Evolutionary conservation across 106 monocot species (phyloP), one percentile per base, ranked within the genome.

Genomic region (Apostasia ramifera): DNA sequence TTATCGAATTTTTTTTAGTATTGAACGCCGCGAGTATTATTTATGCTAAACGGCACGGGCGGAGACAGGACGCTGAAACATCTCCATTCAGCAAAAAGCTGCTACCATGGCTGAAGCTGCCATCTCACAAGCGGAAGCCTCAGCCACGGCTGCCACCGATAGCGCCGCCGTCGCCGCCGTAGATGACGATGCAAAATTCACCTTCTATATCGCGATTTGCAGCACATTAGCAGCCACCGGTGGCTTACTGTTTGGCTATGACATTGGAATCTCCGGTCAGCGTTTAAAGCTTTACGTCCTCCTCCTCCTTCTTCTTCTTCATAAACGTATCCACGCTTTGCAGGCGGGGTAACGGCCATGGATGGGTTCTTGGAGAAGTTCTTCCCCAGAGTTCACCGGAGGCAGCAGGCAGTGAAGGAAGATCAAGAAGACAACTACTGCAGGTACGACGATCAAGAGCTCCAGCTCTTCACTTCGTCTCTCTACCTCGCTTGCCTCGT

Each of bases 381-480:
- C 81, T 91, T 91, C 55, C 86, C 73, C 6, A n/a, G 11, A 49
- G 91, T 91, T 60, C 79, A 79, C 74, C 42, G 62, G 13, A 72
- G 53, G 71, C 76, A 81, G 66, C 53, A 79, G 9, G 59, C 26
- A 41, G 67, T 44, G 1, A 48, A 57, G 67, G 76, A 83, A 4
- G 78, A 78, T 69, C 79, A 84, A 64, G 76, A 83, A 4, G 78
- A 78, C 71, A 81, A 84, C 68, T 91, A 86, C 83, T 90, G 91
- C 82, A 84, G 84, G 78, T 91, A 87, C 53, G 84, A 91, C 82
- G 85, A 84, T 70, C 91, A 91, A 55, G 73, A 72, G 1, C 72
- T 91, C 2, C 84, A 87, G 61, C 69, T 82, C n/a, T 91, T 91
- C 87, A 91, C 91, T 15, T 91, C 91, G 11, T 87, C 84, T 9